A percentile compares a stretch with the other conserved stretches of the same genome.
These are phyloP conservation scores for Amylocarpus encephaloides DNA, from an alignment of 2,329 filamentous ascomycete species.

Conservation along the genomic window DNA sequence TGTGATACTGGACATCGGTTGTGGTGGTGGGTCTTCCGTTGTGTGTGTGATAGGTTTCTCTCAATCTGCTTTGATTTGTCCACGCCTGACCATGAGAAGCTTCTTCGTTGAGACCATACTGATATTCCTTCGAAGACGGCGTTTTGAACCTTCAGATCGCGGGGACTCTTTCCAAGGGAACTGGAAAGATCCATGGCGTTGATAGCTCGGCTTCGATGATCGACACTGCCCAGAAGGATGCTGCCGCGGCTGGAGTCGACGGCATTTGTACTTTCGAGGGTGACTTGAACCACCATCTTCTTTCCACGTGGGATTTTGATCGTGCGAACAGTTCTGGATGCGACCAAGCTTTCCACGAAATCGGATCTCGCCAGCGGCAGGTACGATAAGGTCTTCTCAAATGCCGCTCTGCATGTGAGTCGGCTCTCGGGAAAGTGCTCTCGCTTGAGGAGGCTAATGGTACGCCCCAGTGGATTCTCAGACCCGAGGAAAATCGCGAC, in stretches of 20 bases:
- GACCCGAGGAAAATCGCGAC: constrained; percentile 34
- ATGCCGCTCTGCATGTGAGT: constrained; percentile 47
- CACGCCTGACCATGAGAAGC: background rate
- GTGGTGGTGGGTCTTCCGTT: constrained; percentile 44
- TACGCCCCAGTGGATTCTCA: constrained; percentile 53
- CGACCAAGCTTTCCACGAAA: constrained; percentile 34
- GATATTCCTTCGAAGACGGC: constrained; percentile 38
- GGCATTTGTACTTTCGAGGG: constrained; percentile 26
- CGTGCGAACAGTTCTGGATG: constrained; percentile 39
- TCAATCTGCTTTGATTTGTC: background rate
- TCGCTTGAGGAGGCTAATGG: background rate
- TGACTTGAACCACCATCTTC: constrained; percentile 1
- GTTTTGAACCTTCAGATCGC: constrained; percentile 51
- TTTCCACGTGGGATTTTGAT: background rate
- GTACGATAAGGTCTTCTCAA: constrained; percentile 56
- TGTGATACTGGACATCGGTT: constrained; percentile 55
- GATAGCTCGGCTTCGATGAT: constrained; percentile 57
- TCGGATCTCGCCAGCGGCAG: constrained; percentile 32
- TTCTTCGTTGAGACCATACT: background rate
- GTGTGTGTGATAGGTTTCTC: background rate
- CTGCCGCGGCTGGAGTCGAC: constrained; percentile 18
- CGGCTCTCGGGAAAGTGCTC: background rate
- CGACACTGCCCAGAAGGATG: constrained; percentile 38
- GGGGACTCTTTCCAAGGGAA: constrained; percentile 39
- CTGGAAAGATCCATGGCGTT: constrained; percentile 47